Evolutionary conservation across 306 rosid species (phyloP).

Genomic region (Prunus fruticosa): DNA sequence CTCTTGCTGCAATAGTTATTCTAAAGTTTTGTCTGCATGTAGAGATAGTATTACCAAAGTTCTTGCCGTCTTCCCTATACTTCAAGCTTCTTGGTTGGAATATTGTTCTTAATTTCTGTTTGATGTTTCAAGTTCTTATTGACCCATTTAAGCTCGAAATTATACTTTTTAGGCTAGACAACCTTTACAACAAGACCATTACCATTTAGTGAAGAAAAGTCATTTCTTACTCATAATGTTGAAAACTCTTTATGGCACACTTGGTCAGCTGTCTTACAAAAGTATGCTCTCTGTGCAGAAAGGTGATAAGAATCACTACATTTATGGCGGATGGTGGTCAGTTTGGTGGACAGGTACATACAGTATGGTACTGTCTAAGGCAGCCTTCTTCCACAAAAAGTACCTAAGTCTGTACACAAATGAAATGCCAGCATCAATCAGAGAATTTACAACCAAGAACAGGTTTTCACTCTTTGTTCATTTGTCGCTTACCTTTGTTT

Average conservation of each 20-base stretch:
- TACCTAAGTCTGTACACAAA: slow-evolving; percentile 72
- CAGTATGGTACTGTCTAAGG: slow-evolving; percentile 97
- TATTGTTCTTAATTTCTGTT: no score
- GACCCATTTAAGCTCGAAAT: background rate
- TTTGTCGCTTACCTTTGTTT: background rate
- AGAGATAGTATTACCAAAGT: background rate
- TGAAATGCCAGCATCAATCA: slow-evolving; percentile 81
- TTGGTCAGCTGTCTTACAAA: background rate
- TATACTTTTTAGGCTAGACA: background rate
- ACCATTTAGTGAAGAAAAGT: background rate
- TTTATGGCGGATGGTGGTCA: slow-evolving; percentile 98
- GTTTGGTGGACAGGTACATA: slow-evolving; percentile 99
- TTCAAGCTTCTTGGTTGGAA: background rate
- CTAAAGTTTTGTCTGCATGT: background rate
- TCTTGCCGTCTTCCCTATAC: background rate
- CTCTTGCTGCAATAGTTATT: background rate
- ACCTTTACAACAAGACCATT: background rate
- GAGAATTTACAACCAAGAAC: slow-evolving; percentile 61
- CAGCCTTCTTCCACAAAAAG: slow-evolving; percentile 94
- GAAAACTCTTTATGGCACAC: background rate
- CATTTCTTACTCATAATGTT: background rate
- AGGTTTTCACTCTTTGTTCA: slow-evolving; percentile 42
- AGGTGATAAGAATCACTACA: slow-evolving; percentile 37
- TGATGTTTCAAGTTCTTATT: background rate
- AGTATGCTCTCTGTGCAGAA: slow-evolving; percentile 44